Evolutionary conservation across 345 rosid species (phyloP), one percentile per base, ranked within the genome.

Genomic region (Xanthoceras sorbifolium): DNA sequence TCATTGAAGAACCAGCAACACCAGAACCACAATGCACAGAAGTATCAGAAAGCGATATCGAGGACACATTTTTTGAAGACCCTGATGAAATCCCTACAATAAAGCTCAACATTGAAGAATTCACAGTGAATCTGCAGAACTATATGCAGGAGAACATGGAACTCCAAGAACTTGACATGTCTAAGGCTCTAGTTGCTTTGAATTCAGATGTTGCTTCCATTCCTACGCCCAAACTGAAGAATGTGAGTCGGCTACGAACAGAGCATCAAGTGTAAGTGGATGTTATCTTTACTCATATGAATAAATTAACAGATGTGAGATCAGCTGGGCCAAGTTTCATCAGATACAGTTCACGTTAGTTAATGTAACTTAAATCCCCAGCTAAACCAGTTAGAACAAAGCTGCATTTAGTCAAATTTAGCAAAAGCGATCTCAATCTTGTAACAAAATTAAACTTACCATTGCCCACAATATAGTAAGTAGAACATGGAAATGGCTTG

Each of bases 221-320:
- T 67, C 98, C 98, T 57, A 77, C 87, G 40, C 89, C 90, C 31
- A 92, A 89, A 84, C 83, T 95, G 76, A 95, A 95, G 87, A 90
- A 89, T 76, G 83, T 92, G 57, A 89, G 92, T 78, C 88, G 92
- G 67, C 87, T 95, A 77, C 87, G 98, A 65, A 95, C 99, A 74
- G 99, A 95, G 86, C 98, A 95, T 76, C 93, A 85, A 83, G 99
- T 93, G 99, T 95, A 89, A 95, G 99, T 83, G 77, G 42, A 84
- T 55, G 40, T 75, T 74, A 77, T 69, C 64, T 29, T 11, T 50
- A 64, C 59, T 81, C 54, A 52, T 12, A 14, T 60, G 25, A 78
- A 23, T 44, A 75, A 28, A 42, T 70, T 18, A 28, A 11, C 67
- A 57, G 26, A 22, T 57, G 22, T 57, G 22, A 55, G 64, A 11